These are phyloP conservation scores for Lactarius hatsudake DNA, from an alignment of 768 basidiomycete species.

Conservation along the genomic window DNA sequence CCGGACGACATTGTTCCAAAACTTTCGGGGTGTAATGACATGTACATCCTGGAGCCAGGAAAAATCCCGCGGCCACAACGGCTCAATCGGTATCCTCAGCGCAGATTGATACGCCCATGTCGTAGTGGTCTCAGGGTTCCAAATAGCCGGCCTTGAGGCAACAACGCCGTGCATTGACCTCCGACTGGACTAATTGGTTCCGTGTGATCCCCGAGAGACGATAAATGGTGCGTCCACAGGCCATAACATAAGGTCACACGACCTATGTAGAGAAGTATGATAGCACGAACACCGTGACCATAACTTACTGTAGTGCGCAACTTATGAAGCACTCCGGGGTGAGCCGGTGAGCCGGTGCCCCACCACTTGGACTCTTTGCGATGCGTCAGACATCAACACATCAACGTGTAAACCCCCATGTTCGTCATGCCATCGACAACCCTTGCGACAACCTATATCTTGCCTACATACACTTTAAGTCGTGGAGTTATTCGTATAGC, in stretches of 20 bases:
- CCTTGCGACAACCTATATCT: too few species aligned
- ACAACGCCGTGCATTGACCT: not conserved
- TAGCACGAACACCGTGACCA: too few species aligned
- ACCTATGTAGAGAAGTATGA: too few species aligned
- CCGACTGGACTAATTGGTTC: too few species aligned
- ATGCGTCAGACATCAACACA: not conserved
- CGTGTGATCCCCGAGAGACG: too few species aligned
- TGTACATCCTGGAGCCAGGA: too few species aligned
- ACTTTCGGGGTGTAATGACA: not conserved
- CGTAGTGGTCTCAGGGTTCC: not conserved
- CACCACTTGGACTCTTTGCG: not conserved
- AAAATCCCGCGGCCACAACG: too few species aligned
- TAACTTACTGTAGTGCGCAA: too few species aligned
- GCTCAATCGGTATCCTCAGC: not conserved
- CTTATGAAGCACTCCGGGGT: not conserved
- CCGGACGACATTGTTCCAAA: not conserved
- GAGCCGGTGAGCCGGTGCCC: not conserved
- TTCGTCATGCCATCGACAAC: too few species aligned
- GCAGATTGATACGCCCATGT: not conserved
- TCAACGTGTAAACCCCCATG: not conserved
- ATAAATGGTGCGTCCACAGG: not conserved
- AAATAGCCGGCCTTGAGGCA: not conserved
- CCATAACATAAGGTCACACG: too few species aligned
- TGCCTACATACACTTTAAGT: too few species aligned
- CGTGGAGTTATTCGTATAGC: not conserved